A percentile compares a stretch with the other conserved stretches of the same genome.
Conservation (phyloP, 208 protist species). For the Crithidia bombi region DNA sequence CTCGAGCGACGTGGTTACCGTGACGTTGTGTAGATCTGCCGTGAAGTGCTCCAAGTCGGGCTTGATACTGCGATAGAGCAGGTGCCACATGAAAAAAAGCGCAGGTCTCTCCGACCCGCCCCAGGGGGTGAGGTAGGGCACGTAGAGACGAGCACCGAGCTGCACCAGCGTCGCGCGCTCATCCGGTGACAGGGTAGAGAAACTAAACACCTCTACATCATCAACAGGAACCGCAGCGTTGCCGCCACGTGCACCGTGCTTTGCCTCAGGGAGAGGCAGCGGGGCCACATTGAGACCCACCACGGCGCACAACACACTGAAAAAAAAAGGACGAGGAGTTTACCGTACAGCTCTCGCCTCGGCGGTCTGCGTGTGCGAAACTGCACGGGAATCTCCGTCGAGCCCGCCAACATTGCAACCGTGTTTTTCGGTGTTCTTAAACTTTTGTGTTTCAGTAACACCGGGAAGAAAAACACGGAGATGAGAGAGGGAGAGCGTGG, state of each 20-base stretch:
- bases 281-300: constrained; percentile 11
- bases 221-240: constrained; percentile 29
- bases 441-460: no score
- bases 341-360: constrained; percentile 12
- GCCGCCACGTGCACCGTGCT: constrained; percentile 19
- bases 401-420: not conserved
- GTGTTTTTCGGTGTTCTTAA: no score
- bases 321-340: constrained; percentile 14
- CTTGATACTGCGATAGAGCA: constrained; percentile 43
- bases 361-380: constrained; percentile 25
- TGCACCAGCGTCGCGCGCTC: constrained; percentile 8
- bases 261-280: constrained; percentile 42
- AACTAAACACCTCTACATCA: constrained; percentile 23
- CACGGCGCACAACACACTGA: constrained; percentile 19
- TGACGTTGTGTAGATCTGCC: not conserved
- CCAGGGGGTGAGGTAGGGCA: constrained; percentile 45
- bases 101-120: constrained; percentile 23
- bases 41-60: constrained; percentile 21
- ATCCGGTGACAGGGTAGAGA: constrained; percentile 22
- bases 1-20: not conserved
- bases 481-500: not conserved
- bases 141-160: constrained; percentile 11
- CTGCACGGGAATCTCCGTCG: constrained; percentile 12
- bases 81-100: constrained; percentile 37
- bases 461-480: not conserved